Percentiles rank a stretch among this genome's conserved stretches.
These are phyloP conservation scores for Sporothrix phasma DNA, from an alignment of 2,329 filamentous ascomycete genomes.

Conservation along the genomic window DNA sequence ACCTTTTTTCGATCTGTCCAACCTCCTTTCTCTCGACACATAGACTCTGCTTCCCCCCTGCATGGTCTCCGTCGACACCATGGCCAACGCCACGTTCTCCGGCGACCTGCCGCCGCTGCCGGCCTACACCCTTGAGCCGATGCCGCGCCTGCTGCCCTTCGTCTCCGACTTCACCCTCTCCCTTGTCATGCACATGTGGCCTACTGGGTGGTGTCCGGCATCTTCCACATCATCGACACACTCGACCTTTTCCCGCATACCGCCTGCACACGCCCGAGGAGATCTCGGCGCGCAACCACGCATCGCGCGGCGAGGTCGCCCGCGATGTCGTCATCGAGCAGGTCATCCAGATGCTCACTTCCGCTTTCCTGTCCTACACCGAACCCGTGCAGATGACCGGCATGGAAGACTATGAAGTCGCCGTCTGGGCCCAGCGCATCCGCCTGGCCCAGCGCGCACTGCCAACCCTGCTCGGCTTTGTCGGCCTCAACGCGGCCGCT, in stretches of 20 bases:
- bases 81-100: conserved; percentile 44
- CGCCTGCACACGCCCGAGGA: conserved; percentile 91
- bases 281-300: conserved; percentile 77
- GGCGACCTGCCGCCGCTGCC: conserved; percentile 75
- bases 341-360: conserved; percentile 70
- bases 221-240: conserved; percentile 82
- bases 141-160: conserved; percentile 62
- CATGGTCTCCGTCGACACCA: conserved; percentile 33
- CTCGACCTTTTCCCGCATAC: conserved; percentile 85
- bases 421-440: conserved; percentile 78
- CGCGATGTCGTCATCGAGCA: conserved; percentile 90
- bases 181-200: conserved; percentile 63
- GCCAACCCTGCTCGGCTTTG: conserved; percentile 55
- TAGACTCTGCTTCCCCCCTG: not conserved
- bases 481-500: conserved; percentile 67
- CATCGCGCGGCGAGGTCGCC: conserved; percentile 72
- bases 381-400: conserved; percentile 68
- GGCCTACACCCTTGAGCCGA: conserved; percentile 61
- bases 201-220: conserved; percentile 78
- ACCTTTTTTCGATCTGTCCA: not conserved
- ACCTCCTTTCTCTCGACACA: not conserved
- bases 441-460: conserved; percentile 70
- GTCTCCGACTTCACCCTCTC: conserved; percentile 74
- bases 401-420: conserved; percentile 74
- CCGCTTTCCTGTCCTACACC: conserved; percentile 55